A percentile compares a stretch with the other conserved stretches of the same genome.
These are phyloP conservation scores for Eremomyces bilateralis DNA, from an alignment of 495 filamentous ascomycete genomes.

Conservation along the genomic window DNA sequence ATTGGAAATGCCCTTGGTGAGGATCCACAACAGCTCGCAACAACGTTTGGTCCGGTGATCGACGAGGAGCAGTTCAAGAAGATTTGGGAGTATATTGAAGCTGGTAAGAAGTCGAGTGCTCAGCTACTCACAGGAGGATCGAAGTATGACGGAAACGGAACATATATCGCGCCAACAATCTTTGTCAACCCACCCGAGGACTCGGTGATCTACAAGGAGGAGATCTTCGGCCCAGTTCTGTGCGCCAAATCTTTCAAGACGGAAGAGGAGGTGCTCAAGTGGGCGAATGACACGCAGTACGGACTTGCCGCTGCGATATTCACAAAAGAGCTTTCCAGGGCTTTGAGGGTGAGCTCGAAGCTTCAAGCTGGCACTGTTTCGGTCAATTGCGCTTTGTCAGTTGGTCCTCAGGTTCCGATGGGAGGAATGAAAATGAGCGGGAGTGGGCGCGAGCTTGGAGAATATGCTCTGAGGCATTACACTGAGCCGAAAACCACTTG, in stretches of 20 bases:
- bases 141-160: not conserved
- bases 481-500: constrained; percentile 38
- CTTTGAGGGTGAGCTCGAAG: constrained; percentile 60
- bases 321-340: constrained; percentile 56
- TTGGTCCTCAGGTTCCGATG: constrained; percentile 44
- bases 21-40: not conserved
- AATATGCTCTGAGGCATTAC: constrained; percentile 63
- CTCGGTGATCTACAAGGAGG: constrained; percentile 1
- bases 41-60: not conserved
- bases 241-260: constrained; percentile 2
- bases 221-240: constrained; percentile 5
- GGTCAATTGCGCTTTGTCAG: constrained; percentile 49
- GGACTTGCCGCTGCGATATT: constrained; percentile 41
- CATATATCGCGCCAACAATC: not conserved
- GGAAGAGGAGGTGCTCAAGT: constrained; percentile 3
- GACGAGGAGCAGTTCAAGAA: not conserved
- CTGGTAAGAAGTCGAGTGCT: not conserved
- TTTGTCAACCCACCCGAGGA: not conserved
- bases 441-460: constrained; percentile 72
- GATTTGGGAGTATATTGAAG: not conserved
- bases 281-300: constrained; percentile 5
- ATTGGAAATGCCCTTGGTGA: constrained; percentile 1
- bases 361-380: constrained; percentile 93
- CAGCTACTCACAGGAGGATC: not conserved
- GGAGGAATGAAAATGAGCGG: constrained; percentile 92